Conservation (phyloP, 1,284 basidiomycete genomes). For the Hemileia vastatrix region DNA sequence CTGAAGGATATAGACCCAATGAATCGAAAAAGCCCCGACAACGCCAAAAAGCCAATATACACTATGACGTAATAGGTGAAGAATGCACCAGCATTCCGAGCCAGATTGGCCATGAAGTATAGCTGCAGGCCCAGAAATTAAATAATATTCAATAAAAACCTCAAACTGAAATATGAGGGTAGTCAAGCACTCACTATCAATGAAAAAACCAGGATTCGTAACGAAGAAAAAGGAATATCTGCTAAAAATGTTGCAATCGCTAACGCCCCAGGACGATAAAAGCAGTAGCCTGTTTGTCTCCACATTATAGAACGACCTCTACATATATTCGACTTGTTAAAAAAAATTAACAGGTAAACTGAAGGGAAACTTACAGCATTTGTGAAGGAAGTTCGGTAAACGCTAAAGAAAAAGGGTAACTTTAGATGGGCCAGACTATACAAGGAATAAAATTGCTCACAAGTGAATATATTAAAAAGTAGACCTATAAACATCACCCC, state of each 20-base stretch:
- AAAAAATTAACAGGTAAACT: too few relatives aligned
- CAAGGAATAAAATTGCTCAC: background rate
- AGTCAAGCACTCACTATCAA: slow-evolving; percentile 48
- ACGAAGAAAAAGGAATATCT: slow-evolving; percentile 49
- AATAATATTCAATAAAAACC: background rate
- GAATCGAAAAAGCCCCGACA: slow-evolving; percentile 48
- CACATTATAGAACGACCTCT: slow-evolving; percentile 57
- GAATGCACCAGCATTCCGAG: slow-evolving; percentile 48
- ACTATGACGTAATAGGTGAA: slow-evolving; percentile 47
- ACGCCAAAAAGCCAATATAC: slow-evolving; percentile 32
- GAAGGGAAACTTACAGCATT: too few relatives aligned
- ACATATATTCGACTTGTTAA: too few relatives aligned
- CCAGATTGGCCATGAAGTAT: slow-evolving; percentile 47
- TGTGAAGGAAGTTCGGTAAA: slow-evolving; percentile 25
- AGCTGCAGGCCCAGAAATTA: slow-evolving; percentile 8
- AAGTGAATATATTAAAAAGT: slow-evolving; percentile 17
- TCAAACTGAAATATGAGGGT: background rate
- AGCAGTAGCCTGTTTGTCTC: slow-evolving; percentile 62
- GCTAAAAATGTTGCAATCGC: slow-evolving; percentile 54
- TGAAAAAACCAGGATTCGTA: slow-evolving; percentile 49
- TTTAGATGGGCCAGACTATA: background rate
- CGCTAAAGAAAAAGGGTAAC: slow-evolving; percentile 54
- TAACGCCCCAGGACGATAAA: slow-evolving; percentile 68
- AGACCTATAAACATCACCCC: slow-evolving; percentile 60
- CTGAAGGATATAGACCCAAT: slow-evolving; percentile 47